phyloP scores from a whole-genome alignment of 2,329 filamentous ascomycete genomes.

The Fusarium chlamydosporum region DNA sequence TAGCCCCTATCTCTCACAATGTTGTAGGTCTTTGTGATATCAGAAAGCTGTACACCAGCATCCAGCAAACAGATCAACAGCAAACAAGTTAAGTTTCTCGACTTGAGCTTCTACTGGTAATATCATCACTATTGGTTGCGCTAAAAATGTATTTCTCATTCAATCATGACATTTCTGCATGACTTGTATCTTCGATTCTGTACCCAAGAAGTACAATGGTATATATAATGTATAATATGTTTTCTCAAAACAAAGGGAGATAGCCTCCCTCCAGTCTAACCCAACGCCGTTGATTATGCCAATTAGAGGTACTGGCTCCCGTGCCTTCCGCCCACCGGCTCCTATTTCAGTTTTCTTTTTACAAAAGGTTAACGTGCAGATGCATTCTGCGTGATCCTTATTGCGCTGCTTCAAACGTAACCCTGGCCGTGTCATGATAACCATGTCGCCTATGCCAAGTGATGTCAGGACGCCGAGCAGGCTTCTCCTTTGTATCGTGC shows the following conservation, averaged over 20 bases:
- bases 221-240: constrained; percentile 28
- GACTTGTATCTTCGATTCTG: constrained; percentile 16
- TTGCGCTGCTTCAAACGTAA: constrained; percentile 8
- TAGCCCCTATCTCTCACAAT: background rate
- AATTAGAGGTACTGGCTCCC: constrained; percentile 15
- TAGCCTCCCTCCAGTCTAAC: constrained; percentile 45
- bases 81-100: background rate
- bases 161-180: constrained; percentile 8
- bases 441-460: background rate
- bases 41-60: background rate
- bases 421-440: background rate
- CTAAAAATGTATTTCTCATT: background rate
- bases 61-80: background rate
- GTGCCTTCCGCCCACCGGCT: constrained; percentile 18
- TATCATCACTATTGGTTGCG: background rate
- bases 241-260: constrained; percentile 31
- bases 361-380: constrained; percentile 33
- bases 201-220: constrained; percentile 18
- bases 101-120: background rate
- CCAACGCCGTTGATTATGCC: constrained; percentile 50
- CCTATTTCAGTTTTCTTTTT: constrained; percentile 38
- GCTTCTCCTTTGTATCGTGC: constrained; percentile 8
- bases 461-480: constrained; percentile 4
- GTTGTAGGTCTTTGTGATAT: background rate
- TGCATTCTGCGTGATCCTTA: constrained; percentile 37